Evolutionary conservation across 805 yeast species (phyloP).

Genomic region (Barnettozyma siamensis): DNA sequence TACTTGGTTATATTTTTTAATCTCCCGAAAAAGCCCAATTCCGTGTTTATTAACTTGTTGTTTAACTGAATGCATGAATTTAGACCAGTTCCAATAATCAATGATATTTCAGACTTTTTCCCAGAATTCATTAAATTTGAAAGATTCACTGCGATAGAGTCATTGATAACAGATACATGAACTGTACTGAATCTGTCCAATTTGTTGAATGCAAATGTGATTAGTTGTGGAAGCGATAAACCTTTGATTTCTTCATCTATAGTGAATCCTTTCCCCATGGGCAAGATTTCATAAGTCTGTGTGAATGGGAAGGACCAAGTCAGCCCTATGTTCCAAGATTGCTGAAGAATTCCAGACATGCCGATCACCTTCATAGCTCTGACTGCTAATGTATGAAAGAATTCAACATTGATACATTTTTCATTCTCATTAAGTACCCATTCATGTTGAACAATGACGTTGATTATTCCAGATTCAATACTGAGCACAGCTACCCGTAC

Average conservation of each 20-base stretch:
- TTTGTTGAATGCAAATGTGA: slow-evolving; percentile 30
- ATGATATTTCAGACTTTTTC: slow-evolving; percentile 36
- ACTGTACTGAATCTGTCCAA: slow-evolving; percentile 26
- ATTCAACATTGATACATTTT: slow-evolving; percentile 35
- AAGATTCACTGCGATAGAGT: slow-evolving; percentile 58
- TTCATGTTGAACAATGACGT: slow-evolving; percentile 2
- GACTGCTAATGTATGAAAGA: slow-evolving; percentile 35
- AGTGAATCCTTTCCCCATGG: slow-evolving; percentile 58
- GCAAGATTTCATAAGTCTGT: slow-evolving; percentile 35
- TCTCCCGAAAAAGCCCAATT: slow-evolving; percentile 49
- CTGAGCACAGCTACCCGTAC: slow-evolving; percentile 32
- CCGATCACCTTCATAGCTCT: slow-evolving; percentile 16
- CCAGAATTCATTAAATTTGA: slow-evolving; percentile 37
- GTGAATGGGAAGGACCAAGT: slow-evolving; percentile 56
- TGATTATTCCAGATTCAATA: neutral
- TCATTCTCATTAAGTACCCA: slow-evolving; percentile 18
- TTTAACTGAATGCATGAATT: slow-evolving; percentile 41
- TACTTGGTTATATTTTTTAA: slow-evolving; percentile 32
- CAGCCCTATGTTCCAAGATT: slow-evolving; percentile 32
- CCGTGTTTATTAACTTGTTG: slow-evolving; percentile 40
- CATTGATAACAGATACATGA: slow-evolving; percentile 50
- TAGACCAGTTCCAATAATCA: slow-evolving; percentile 67
- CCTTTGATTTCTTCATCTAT: slow-evolving; percentile 36
- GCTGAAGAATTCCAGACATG: neutral
- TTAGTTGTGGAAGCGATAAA: slow-evolving; percentile 35